Base-by-base conservation (phyloP, 352 stramenopile genomes). In the Pythium vanterpoolii region DNA sequence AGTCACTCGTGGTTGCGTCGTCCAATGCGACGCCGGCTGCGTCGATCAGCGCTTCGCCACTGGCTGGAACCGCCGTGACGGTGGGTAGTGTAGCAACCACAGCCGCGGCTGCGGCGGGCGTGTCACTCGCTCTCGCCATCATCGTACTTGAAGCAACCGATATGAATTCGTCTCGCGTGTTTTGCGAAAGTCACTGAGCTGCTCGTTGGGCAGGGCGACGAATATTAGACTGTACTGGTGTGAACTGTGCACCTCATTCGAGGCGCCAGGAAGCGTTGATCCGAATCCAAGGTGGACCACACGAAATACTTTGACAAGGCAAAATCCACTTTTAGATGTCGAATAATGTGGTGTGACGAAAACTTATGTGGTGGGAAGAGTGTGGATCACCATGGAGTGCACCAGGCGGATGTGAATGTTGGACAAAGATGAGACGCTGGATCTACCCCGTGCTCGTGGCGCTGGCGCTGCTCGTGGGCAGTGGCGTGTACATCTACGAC, bases 11-110 rank as follows among this genome's bases (percentile, higher is more conserved):
- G 14, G 62, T 69, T 45, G 64, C 52, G 13, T 77, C 76, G 47
- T 76, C 76, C 30, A 79, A 76, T 52, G 77, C 70, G 21, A 74
- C 67, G 16, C 77, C 46, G 23, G 56, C 18, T 23, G 69, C 60
- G 23, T 81, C 66, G 19, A 75, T 71, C 16, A 84, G 57, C 44
- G 80, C 62, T 47, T 80, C 64, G 24, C 23, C 43, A 7, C 5
- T n/a, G 44, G 4, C 24, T 34, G n/a, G n/a, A n/a, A 34, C 21
- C 21, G 49, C n/a, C 36, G 8, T 19, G 26, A 8, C 39, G 24
- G 6, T 39, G 9, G 42, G 34, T 2, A 42, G 18, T 48, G 50
- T 24, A 30, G 51, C 36, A 39, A 36, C 31, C 31, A 42, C 54
- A 4, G 34, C 56, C 4, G 24, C 44, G 24, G 42, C 42, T 14